Evolutionary conservation across 352 stramenopile species (phyloP), one percentile per base, ranked within the genome.

Genomic region (Phytophthora ohioensis): DNA sequence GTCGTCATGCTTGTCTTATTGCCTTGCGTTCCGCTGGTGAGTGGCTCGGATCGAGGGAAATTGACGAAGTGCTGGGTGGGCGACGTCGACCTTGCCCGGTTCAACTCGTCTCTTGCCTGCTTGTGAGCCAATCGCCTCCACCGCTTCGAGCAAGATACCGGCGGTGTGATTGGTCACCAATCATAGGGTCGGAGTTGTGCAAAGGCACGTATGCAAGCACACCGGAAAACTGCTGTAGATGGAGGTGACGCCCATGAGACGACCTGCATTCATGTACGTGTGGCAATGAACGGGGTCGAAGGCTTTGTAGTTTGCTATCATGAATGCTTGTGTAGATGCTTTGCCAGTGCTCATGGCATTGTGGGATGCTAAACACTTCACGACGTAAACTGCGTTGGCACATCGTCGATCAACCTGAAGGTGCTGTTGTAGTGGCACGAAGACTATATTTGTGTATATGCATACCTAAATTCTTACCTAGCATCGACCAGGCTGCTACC

Each of bases 1-100:
- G 64, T 70, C 64, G 75, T 67, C 77, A 88, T 89, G 12, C 12
- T 75, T 41, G 41, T 47, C 27, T 51, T 48, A 3, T 45, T 45
- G 34, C 7, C 13, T 46, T 60, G n/a, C 11, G 21, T 42, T 75
- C 59, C 8, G 32, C 47, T 71, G 43, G 45, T 68, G 51, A 35
- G 54, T 64, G 55, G 59, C 32, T 63, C 43, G 31, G 27, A 13
- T 17, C 58, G 57, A 67, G 31, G 57, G n/a, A 60, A 64, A 61
- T 64, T 65, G 64, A 54, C 57, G 21, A 56, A 66, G 53, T 69
- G 56, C n/a, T 57, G 17, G 35, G 57, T 10, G 15, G 21, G 21
- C 21, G 21, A 27, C 21, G 21, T 27, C 21, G 21, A 27, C 21
- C 21, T 21, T 47, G 39, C 8, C 11, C 47, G 17, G 3, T 64